A percentile compares a stretch with the other conserved stretches of the same genome.
Conservation (phyloP, 2,329 filamentous ascomycete genomes). For the Pseudogymnoascus sp. region DNA sequence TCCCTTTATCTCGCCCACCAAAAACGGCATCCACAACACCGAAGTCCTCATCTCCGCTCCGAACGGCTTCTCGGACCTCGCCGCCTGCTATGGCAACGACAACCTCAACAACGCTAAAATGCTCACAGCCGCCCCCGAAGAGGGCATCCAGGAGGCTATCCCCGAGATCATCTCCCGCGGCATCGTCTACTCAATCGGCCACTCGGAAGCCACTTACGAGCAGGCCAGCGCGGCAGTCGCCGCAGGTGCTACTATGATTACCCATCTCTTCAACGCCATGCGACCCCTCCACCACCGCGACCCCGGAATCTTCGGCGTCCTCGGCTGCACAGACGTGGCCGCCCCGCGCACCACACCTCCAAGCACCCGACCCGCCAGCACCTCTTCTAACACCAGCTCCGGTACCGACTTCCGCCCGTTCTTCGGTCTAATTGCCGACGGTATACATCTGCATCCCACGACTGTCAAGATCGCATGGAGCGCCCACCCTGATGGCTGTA, state of each 20-base stretch:
- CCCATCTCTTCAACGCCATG: constrained; percentile 93
- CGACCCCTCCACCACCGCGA: constrained; percentile 83
- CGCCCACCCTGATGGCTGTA: constrained; percentile 74
- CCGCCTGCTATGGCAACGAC: constrained; percentile 62
- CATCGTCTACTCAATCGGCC: constrained; percentile 75
- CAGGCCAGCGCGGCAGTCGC: constrained; percentile 64
- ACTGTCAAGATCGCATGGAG: constrained; percentile 85
- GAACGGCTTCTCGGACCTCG: constrained; percentile 56
- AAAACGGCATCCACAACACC: constrained; percentile 79
- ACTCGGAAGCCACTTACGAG: constrained; percentile 83
- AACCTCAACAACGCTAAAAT: constrained; percentile 60
- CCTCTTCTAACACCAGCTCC: background rate
- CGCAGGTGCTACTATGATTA: constrained; percentile 82
- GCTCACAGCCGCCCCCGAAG: constrained; percentile 81
- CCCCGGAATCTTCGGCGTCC: constrained; percentile 79
- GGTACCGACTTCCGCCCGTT: constrained; percentile 49
- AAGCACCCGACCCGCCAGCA: constrained; percentile 12
- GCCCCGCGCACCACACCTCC: constrained; percentile 23
- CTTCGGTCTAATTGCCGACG: constrained; percentile 86
- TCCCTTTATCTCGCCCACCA: constrained; percentile 73
- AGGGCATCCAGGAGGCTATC: constrained; percentile 58
- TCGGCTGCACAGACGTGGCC: constrained; percentile 56
- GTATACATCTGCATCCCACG: constrained; percentile 82
- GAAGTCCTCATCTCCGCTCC: constrained; percentile 60
- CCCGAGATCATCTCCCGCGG: constrained; percentile 55